A percentile compares a stretch with the other conserved stretches of the same genome.
phyloP scores from a whole-genome alignment of 2,329 filamentous ascomycete species.

The Aspergillus aculeatus region DNA sequence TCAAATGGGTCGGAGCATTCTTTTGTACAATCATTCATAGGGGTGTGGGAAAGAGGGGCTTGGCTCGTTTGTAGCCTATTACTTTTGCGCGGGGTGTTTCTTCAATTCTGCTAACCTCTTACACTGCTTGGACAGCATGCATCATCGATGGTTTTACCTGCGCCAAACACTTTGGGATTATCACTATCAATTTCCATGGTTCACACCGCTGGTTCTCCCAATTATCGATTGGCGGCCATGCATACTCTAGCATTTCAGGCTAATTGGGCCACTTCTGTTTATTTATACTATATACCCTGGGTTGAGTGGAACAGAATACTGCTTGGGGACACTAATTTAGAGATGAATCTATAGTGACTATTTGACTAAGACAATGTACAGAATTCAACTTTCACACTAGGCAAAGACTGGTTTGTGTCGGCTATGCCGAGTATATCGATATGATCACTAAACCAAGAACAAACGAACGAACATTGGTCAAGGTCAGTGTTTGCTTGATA shows the following conservation, averaged over 20 bases:
- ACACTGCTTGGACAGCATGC: neutral
- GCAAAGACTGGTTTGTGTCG: neutral
- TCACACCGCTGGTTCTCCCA: neutral
- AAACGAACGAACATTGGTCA: too few relatives aligned
- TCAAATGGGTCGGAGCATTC: slow-evolving; percentile 6
- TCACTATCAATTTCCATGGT: neutral
- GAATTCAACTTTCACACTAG: neutral
- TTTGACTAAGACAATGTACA: neutral
- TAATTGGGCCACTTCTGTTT: neutral
- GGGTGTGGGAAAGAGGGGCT: neutral
- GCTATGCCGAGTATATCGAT: neutral
- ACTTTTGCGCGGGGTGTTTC: neutral
- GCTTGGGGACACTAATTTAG: slow-evolving; percentile 7
- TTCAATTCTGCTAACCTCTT: slow-evolving; percentile 1
- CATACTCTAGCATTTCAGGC: neutral
- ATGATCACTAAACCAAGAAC: neutral
- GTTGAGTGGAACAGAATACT: slow-evolving; percentile 6
- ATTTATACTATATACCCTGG: slow-evolving; percentile 11
- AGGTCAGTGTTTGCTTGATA: neutral
- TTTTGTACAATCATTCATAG: slow-evolving; percentile 15
- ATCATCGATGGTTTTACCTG: neutral
- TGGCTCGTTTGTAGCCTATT: neutral
- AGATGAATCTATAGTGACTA: slow-evolving; percentile 1
- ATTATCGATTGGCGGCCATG: neutral
- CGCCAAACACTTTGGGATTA: neutral